These are phyloP conservation scores for Diaporthe batatas DNA, from an alignment of 2,329 filamentous ascomycete genomes.

Conservation along the genomic window DNA sequence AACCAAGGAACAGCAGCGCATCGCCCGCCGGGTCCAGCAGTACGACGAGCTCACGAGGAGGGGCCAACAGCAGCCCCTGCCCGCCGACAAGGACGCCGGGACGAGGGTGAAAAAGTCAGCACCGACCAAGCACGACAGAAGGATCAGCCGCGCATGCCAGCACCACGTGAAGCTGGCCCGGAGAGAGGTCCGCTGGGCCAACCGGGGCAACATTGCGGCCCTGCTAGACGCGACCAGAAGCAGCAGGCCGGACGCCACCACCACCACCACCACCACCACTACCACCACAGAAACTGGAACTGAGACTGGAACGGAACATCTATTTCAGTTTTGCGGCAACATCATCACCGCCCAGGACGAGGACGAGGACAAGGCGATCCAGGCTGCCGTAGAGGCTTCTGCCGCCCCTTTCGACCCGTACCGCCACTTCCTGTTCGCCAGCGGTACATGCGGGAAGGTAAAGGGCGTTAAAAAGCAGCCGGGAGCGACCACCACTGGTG, in stretches of 20 bases:
- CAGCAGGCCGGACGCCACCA: background rate
- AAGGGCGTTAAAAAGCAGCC: too few species aligned
- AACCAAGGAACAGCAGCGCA: constrained; percentile 1
- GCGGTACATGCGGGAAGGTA: background rate
- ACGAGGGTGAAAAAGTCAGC: background rate
- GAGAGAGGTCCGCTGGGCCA: background rate
- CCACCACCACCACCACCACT: too few species aligned
- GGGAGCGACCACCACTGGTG: too few species aligned
- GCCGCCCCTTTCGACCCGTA: background rate
- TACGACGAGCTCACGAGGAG: background rate
- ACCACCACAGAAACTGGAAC: too few species aligned
- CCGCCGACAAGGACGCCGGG: background rate
- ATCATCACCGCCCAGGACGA: background rate
- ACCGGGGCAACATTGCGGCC: background rate
- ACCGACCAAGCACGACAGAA: background rate
- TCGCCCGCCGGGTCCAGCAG: constrained; percentile 1
- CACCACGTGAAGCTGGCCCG: background rate
- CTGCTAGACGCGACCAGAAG: background rate
- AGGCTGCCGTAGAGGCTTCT: background rate
- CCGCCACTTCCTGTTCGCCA: background rate
- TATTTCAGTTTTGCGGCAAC: background rate
- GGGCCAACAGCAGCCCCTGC: background rate
- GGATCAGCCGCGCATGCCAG: background rate
- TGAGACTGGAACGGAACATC: background rate
- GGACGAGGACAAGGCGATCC: background rate